Evolutionary conservation across 2,329 filamentous ascomycete genomes (phyloP), one percentile per base, ranked within the genome.

Genomic region (Exserohilum rostratum): DNA sequence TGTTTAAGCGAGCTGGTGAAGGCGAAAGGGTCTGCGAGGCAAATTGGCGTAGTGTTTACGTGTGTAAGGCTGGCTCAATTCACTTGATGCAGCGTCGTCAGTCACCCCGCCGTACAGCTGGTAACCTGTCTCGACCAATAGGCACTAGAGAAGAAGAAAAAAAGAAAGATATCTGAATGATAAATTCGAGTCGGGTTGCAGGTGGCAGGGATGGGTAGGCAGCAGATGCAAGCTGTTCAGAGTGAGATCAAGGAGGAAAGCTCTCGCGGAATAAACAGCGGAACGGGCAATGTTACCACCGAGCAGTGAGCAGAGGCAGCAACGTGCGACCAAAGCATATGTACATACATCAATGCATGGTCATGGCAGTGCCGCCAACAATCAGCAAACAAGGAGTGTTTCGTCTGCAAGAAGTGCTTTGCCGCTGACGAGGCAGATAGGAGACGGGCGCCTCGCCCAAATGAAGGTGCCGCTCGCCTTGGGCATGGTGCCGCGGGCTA

Each of bases 1-100:
- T 47, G 50, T 30, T 15, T 25, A 40, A 27, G 22, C 13, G 33
- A 27, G 5, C 2, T 46, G 47, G n/a, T 6, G 35, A 52, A 49
- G 15, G 43, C 37, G 34, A 29, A 48, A 50, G 46, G 51, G 40
- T 30, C 39, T 50, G 43, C 58, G 46, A 54, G 45, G 42, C 39
- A 50, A 25, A 45, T 27, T 18, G 13, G 22, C 30, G 46, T 38
- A 27, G 31, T 25, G 48, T 52, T 42, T 37, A 45, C 30, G 39
- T 50, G 35, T 38, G 47, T 27, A 17, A 31, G 35, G 22, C 31
- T 46, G 54, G 52, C 50, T 51, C 39, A 30, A 33, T 46, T 39
- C 54, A 53, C 50, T 27, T 34, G 46, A 42, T 31, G 47, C 52
- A 59, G 62, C 61, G 61, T 60, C 39, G 60, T 48, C 42, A 49